phyloP scores from a whole-genome alignment of 2,329 filamentous ascomycete species.

The Gaeumannomyces sp. region DNA sequence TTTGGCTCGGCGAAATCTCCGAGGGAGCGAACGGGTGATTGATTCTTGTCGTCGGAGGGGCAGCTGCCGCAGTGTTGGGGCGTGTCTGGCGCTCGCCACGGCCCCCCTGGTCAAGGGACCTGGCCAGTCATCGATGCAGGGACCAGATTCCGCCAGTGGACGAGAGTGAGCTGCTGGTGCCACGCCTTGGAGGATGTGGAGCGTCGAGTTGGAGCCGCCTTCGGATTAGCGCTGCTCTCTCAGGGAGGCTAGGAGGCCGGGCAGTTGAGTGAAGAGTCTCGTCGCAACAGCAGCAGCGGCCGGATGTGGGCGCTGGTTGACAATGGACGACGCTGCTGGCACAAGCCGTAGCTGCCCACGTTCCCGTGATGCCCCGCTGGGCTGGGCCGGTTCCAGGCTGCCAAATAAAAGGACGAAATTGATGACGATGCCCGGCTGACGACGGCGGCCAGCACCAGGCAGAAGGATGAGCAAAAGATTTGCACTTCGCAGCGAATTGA shows the following conservation, averaged over 20 bases:
- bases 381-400: background rate
- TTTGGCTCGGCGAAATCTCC: background rate
- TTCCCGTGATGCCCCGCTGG: background rate
- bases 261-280: background rate
- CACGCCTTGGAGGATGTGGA: background rate
- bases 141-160: background rate
- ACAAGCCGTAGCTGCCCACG: background rate
- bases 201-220: background rate
- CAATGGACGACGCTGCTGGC: background rate
- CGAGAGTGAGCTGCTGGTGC: background rate
- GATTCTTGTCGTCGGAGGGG: background rate
- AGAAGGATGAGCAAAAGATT: background rate
- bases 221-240: background rate
- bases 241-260: background rate
- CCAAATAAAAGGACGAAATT: background rate
- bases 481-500: too few species aligned
- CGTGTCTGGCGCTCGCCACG: background rate
- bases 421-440: background rate
- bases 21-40: background rate
- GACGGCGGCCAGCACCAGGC: too few species aligned
- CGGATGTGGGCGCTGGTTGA: too few species aligned
- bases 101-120: background rate
- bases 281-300: background rate
- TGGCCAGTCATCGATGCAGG: background rate
- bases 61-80: background rate